Evolutionary conservation across 2,329 filamentous ascomycete species (phyloP), one percentile per base, ranked within the genome.

Genomic region (Dryadomyces sulphureus): DNA sequence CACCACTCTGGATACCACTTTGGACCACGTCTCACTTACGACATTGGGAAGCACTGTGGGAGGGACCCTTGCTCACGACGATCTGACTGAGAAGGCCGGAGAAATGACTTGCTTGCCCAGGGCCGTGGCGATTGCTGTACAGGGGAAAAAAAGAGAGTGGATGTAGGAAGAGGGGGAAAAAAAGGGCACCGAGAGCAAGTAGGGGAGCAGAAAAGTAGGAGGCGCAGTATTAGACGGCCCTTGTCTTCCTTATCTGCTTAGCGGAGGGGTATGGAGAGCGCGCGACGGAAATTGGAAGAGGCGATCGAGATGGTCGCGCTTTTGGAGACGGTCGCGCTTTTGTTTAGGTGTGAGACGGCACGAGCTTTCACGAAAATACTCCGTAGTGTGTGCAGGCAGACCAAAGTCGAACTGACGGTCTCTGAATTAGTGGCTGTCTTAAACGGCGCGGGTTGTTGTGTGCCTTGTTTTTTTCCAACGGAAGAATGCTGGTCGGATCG

Each of bases 61-160:
- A 55, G 56, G 58, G 60, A 59, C 62, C 61, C 60, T 68, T 62
- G 62, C 68, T 63, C 64, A 58, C 67, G 62, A 70, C 67, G 55
- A 64, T 65, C 63, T 60, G 56, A 54, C 55, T 32, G 55, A 65
- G 62, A 66, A 58, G 60, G 66, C 60, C 65, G 62, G 65, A 69
- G 64, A 55, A 65, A 27, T 25, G 44, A 36, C 38, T 34, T 17
- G 66, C 65, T 61, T 61, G 36, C n/a, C n/a, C n/a, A n/a, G n/a
- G n/a, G n/a, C n/a, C n/a, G n/a, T n/a, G n/a, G n/a, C n/a, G n/a
- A n/a, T n/a, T n/a, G n/a, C n/a, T n/a, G n/a, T n/a, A n/a, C n/a
- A n/a, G 21, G 24, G 14, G 17, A 35, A 34, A 27, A 16, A 36
- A 14, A 32, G 27, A 14, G 27, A 32, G n/a, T 32, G 5, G 27